Evolutionary conservation across 108 stramenopile species (phyloP), one percentile per base, ranked within the genome.

Genomic region (Aurantiochytrium sp.): DNA sequence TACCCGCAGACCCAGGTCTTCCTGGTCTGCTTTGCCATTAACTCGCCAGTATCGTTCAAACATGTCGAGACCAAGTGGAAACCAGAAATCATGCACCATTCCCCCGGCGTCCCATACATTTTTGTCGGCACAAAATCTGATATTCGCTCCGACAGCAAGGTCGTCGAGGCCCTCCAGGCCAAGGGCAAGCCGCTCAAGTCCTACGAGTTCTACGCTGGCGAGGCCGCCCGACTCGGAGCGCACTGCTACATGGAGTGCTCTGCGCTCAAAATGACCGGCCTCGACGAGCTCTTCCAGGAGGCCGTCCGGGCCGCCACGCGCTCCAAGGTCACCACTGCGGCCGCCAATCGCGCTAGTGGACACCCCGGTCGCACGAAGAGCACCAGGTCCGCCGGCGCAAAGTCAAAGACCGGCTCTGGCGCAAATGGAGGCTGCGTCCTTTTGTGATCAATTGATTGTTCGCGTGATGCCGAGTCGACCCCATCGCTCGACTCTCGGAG

Each of bases 1-100:
- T 94, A 94, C 85, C 93, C 93, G 22, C 91, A 92, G 65, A 94
- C 93, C 10, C 92, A 94, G 36, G 93, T 93, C 6, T 94, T 94
- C 54, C 87, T 94, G 24, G 85, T 94, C 55, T 93, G 93, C 54
- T 94, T 91, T 69, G 50, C 91, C 68, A 91, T 94, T 52, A 89
- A 88, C 31, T 68, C 89, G 27, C 88, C 90, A 17, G 69, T 86
- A n/a, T 91, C 90, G 36, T 93, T 93, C 54, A 91, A 93, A 8
- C 93, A 93, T 54, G 87, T 94, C 4, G 87, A 86, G 86, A 91
- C 88, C 65, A 94, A 94, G 90, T 94, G 94, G 94, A 88, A 37
- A 52, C 92, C 90, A 4, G 93, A 92, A 87, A 90, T 93, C 24
- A 52, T 54, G 36, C 90, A 89, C 55, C 92, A 93, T 55, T 90